phyloP scores from a whole-genome alignment of 106 monocot species.

The Allium sativum region DNA sequence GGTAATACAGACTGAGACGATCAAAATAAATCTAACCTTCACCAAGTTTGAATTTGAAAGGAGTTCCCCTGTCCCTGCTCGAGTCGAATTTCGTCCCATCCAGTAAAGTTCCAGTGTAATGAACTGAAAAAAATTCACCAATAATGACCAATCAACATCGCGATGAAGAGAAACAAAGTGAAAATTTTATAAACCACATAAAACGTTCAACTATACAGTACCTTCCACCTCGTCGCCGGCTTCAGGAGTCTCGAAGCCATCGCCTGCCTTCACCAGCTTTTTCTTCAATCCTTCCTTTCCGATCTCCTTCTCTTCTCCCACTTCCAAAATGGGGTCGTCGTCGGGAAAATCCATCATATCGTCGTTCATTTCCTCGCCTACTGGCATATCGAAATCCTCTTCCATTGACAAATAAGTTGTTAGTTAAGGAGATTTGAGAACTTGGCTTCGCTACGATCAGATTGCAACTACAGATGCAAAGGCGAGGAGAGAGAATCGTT shows the following conservation, averaged over 20 bases:
- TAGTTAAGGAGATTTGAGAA: not conserved
- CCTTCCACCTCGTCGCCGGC: slow-evolving; percentile 89
- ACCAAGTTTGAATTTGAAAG: slow-evolving; percentile 82
- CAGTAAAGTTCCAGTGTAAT: slow-evolving; percentile 81
- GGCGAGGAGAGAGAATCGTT: not conserved
- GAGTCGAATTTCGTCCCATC: slow-evolving; percentile 93
- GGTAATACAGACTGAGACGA: not conserved
- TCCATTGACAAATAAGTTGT: slow-evolving; percentile 7
- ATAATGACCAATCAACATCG: not conserved
- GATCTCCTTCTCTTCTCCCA: slow-evolving; percentile 95
- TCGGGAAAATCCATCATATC: slow-evolving; percentile 15
- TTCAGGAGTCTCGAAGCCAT: slow-evolving; percentile 72
- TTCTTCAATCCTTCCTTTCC: slow-evolving; percentile 82
- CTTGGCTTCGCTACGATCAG: not conserved
- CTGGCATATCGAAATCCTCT: slow-evolving; percentile 13
- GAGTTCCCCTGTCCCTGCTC: slow-evolving; percentile 64
- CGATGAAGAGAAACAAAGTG: too few relatives aligned
- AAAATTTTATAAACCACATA: not conserved
- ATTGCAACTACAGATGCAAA: not conserved
- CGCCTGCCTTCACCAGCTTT: slow-evolving; percentile 79
- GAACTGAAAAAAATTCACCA: slow-evolving; percentile 36
- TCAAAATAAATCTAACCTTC: slow-evolving; percentile 33
- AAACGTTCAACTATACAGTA: not conserved
- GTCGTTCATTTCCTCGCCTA: slow-evolving; percentile 2
- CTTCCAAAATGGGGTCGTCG: slow-evolving; percentile 35